These are phyloP conservation scores for Xylaria venustula DNA, from an alignment of 495 filamentous ascomycete genomes.

Conservation along the genomic window DNA sequence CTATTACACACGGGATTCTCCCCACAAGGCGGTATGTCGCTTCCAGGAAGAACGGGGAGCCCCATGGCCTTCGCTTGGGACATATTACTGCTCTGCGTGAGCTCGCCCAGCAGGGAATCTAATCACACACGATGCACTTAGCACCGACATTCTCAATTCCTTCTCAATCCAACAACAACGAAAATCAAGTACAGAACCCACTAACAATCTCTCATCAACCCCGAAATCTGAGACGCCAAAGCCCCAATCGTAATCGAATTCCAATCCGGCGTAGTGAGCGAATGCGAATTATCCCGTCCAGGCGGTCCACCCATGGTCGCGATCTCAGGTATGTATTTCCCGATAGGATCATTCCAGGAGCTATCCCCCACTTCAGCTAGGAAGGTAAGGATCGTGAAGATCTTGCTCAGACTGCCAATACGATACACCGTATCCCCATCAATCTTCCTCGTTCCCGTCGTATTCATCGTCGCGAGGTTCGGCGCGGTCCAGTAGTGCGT, in stretches of 20 bases:
- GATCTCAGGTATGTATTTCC: conserved; percentile 55
- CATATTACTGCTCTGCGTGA: conserved; percentile 35
- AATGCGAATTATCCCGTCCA: conserved; percentile 37
- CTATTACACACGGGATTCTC: conserved; percentile 35
- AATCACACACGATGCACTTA: conserved; percentile 19
- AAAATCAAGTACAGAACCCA: too few species aligned
- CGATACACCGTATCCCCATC: conserved; percentile 46
- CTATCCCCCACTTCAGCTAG: conserved; percentile 38
- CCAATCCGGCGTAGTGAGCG: conserved; percentile 47
- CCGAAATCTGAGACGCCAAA: conserved; percentile 53
- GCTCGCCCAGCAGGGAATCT: conserved; percentile 43
- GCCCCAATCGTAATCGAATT: conserved; percentile 54
- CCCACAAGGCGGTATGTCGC: conserved; percentile 46
- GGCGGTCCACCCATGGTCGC: conserved; percentile 31
- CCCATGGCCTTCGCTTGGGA: conserved; percentile 24
- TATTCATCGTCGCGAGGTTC: conserved; percentile 34
- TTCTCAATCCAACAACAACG: too few species aligned
- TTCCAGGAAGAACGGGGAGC: conserved; percentile 36
- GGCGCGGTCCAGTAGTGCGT: conserved; percentile 48
- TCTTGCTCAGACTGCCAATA: conserved; percentile 51
- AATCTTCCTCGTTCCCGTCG: conserved; percentile 37
- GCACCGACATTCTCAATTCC: neutral
- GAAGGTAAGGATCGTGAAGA: conserved; percentile 46
- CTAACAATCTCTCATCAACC: conserved; percentile 46
- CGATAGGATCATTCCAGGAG: conserved; percentile 40